phyloP scores from a whole-genome alignment of 1,284 basidiomycete species.

The Trichosporon coremiiforme region DNA sequence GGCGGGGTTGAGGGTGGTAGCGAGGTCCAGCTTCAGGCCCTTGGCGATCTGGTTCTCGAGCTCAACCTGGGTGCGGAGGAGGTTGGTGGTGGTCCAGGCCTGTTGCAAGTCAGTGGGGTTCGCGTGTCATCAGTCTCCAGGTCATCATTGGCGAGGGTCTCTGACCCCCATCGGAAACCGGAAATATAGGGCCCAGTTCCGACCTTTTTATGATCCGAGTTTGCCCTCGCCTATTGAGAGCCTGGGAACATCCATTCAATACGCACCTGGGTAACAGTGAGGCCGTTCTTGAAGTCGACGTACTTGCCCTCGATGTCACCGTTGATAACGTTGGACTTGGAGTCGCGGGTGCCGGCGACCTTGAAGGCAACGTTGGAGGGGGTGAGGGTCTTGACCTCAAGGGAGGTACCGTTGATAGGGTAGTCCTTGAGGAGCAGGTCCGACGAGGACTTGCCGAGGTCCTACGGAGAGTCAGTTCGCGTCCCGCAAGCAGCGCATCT shows the following conservation, averaged over 20 bases:
- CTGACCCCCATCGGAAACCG: background rate
- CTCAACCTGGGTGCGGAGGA: conserved; percentile 86
- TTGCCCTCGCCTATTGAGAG: background rate
- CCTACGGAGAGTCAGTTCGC: conserved; percentile 59
- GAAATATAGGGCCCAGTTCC: conserved; percentile 5
- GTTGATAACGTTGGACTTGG: conserved; percentile 69
- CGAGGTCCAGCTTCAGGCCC: conserved; percentile 93
- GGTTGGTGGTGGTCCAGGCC: conserved; percentile 91
- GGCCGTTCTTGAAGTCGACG: conserved; percentile 81
- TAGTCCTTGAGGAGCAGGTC: conserved; percentile 95
- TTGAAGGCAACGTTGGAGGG: conserved; percentile 87
- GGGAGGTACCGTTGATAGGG: conserved; percentile 72
- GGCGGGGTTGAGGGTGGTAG: conserved; percentile 77
- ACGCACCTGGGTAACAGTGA: conserved; percentile 76
- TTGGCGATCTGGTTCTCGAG: conserved; percentile 97
- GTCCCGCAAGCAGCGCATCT: background rate
- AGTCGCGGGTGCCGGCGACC: conserved; percentile 75
- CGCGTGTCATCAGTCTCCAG: background rate
- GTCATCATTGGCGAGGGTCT: background rate
- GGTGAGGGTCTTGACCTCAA: conserved; percentile 94
- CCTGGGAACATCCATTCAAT: background rate
- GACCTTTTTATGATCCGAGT: conserved; percentile 11
- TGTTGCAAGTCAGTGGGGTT: conserved; percentile 33
- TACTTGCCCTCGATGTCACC: conserved; percentile 93
- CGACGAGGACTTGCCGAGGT: conserved; percentile 95